Evolutionary conservation across 2,329 filamentous ascomycete genomes (phyloP).

Genomic region (Bipolaris sorokiniana): DNA sequence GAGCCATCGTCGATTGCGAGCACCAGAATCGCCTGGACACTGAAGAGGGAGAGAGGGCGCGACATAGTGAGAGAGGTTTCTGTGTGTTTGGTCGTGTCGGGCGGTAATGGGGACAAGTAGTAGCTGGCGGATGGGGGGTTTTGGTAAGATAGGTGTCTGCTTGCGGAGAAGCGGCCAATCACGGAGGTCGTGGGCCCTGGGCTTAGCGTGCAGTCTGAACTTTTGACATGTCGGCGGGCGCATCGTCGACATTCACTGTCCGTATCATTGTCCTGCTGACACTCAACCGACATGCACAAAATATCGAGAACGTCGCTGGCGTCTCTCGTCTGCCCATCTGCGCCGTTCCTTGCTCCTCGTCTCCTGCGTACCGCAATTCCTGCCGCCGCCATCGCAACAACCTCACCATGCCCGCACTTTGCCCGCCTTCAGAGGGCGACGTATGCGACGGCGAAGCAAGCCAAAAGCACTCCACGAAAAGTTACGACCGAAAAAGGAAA

Average conservation of each 20-base stretch:
- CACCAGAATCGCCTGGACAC: slow-evolving; percentile 59
- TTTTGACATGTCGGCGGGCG: slow-evolving; percentile 11
- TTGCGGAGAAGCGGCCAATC: slow-evolving; percentile 38
- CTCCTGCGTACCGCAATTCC: slow-evolving; percentile 30
- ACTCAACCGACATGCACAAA: slow-evolving; percentile 25
- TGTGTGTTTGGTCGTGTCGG: not conserved
- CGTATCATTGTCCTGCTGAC: not conserved
- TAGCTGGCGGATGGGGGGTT: slow-evolving; percentile 24
- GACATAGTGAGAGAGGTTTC: slow-evolving; percentile 49
- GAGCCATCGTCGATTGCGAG: slow-evolving; percentile 81
- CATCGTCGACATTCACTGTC: not conserved
- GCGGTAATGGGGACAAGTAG: slow-evolving; percentile 13
- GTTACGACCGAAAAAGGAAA: not conserved
- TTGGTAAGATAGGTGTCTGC: slow-evolving; percentile 43
- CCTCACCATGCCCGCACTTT: slow-evolving; percentile 12
- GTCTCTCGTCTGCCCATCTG: slow-evolving; percentile 41
- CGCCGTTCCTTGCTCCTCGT: slow-evolving; percentile 46
- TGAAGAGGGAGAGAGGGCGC: slow-evolving; percentile 61
- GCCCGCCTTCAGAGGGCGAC: slow-evolving; percentile 10
- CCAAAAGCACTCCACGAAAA: slow-evolving; percentile 5
- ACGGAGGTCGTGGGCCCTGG: slow-evolving; percentile 22
- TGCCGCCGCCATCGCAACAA: slow-evolving; percentile 9
- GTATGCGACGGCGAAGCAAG: slow-evolving; percentile 24
- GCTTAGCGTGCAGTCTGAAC: slow-evolving; percentile 21
- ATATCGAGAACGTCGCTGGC: slow-evolving; percentile 37